Evolutionary conservation across 306 rosid species (phyloP), one percentile per base, ranked within the genome.

Genomic region (Cucurbita argyrosperma): DNA sequence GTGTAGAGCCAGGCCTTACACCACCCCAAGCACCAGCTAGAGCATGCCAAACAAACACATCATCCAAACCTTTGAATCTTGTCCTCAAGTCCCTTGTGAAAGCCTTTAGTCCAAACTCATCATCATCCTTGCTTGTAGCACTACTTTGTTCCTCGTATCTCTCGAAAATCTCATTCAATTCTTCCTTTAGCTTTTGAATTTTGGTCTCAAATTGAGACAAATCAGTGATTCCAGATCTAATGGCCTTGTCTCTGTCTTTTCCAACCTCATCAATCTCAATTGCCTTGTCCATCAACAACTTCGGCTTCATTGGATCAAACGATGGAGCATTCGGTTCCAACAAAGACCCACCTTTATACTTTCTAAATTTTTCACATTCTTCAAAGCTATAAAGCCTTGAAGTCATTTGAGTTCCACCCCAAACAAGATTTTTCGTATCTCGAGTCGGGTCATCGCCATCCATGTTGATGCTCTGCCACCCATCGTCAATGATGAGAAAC

Each of bases 11-110:
- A 4, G 96, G 98, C 71, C 93, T 85, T 59, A 93, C 97, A 57
- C 98, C 97, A 75, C 97, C 98, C 97, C 92, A 93, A 1, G 94
- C 90, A 4, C 98, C 98, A 78, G 90, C 85, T 18, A 90, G 85
- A 50, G 98, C 94, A 71, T 93, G 96, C 96, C 97, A 93, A 46
- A 89, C 89, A 67, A 80, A 93, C 35, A 93, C 85, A 70, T 90
- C 96, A 82, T 89, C 97, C 77, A 90, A 81, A 8, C 90, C 87
- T 65, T 88, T 80, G 78, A 89, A 89, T 45, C 76, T 77, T 18
- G 80, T 84, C 81, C 87, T 87, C 86, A 93, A 87, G 35, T 93
- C 98, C 66, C 46, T 84, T 0, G 89, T 86, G 82, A 87, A 90
- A 42, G 92, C 98, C 88, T 81, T 89, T 88, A 93, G 46, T 57